phyloP scores from a whole-genome alignment of 2,329 filamentous ascomycete species.

The Neoascochyta sp. region DNA sequence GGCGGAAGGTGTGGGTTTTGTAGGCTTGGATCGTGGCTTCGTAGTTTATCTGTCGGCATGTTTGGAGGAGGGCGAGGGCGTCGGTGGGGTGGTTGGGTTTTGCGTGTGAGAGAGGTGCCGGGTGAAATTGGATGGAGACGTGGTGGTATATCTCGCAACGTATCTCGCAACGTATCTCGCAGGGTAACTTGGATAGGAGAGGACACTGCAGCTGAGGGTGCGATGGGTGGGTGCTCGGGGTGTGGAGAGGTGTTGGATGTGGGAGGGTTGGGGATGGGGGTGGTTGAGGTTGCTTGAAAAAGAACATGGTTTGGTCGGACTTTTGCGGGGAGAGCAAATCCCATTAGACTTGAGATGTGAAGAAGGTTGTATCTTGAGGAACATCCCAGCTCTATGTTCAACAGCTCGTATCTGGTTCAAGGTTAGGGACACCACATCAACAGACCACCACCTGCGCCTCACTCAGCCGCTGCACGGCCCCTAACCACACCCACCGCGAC shows the following conservation, averaged over 20 bases:
- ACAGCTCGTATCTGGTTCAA: no score
- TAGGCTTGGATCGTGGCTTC: constrained; percentile 10
- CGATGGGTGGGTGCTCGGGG: constrained; percentile 2
- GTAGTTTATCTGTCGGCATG: constrained; percentile 6
- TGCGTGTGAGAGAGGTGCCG: neutral
- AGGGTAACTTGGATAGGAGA: constrained; percentile 9
- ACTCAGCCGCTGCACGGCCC: no score
- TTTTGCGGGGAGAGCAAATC: no score
- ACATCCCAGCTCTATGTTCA: no score
- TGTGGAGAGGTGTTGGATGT: neutral
- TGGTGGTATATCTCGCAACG: constrained; percentile 8
- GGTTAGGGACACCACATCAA: no score
- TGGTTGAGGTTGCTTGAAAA: neutral
- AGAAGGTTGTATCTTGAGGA: no score
- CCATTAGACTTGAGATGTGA: no score
- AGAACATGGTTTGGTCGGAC: neutral
- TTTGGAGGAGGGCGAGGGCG: constrained; percentile 9
- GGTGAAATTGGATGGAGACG: constrained; percentile 2
- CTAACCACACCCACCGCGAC: no score
- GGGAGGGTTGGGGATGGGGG: neutral
- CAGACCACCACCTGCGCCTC: no score
- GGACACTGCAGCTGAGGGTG: constrained; percentile 4
- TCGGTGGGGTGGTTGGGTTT: constrained; percentile 4
- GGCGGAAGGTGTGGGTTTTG: constrained; percentile 3
- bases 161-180: no score